Base-by-base conservation (phyloP, 495 filamentous ascomycete genomes). In the Jackrogersella minutella region DNA sequence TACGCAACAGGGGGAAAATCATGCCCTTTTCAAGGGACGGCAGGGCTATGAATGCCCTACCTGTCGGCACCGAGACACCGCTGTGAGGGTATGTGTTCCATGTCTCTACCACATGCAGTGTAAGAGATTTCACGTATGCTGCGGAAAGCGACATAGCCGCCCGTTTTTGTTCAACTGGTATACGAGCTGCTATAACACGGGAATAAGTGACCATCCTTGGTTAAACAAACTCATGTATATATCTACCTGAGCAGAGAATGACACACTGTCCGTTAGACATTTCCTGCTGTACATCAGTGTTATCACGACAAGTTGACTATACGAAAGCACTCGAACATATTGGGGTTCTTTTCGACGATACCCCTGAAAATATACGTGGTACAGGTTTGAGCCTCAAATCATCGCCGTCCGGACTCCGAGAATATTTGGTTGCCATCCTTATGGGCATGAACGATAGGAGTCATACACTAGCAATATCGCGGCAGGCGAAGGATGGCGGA, bases 1-100 rank as follows among this genome's bases (percentile, higher is more conserved):
- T 65, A 58, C 52, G 66, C 36, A 50, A 34, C 51, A 51, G 16
- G 56, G 61, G 62, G 66, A 59, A 56, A 61, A 69, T 69, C 66
- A 31, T 69, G 30, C 56, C 66, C 47, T 26, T 10, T 59, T 64
- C 61, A 37, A 65, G 50, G 46, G 54, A 34, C 37, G 16, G 31
- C 21, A 39, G 60, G 37, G 43, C 56, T 26, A 49, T 28, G 21
- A 62, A 55, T 31, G n/a, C 19, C 31, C 52, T 22, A 26, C 41
- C 8, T 49, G 39, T 61, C 61, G 61, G 66, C 57, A 52, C 66
- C 66, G 66, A 69, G 51, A 62, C 66, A 69, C 61, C 39, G 49
- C 24, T 39, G 33, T 56, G 60, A 64, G 49, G 5, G 44, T 59
- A 56, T 41, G 49, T 57, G 56, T 34, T 46, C 30, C 30, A 59